Percentiles rank a stretch among this genome's conserved stretches.
phyloP scores from a whole-genome alignment of 1,139 yeast genomes.

The Pneumocystis murina region DNA sequence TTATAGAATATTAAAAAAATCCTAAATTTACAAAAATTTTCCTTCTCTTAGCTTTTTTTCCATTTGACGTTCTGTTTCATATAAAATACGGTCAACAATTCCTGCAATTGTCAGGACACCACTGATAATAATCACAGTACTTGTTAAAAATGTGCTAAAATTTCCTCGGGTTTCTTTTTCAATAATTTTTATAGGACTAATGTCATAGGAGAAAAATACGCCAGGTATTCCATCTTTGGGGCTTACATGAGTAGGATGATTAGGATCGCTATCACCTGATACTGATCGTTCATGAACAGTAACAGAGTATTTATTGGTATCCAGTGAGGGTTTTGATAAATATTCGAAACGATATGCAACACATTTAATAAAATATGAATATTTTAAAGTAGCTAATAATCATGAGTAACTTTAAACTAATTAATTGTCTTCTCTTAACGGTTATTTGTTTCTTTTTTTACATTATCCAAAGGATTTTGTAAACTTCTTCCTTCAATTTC shows the following conservation, averaged over 20 bases:
- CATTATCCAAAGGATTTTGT: slow-evolving; percentile 64
- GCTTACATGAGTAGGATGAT: slow-evolving; percentile 78
- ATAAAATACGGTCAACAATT: neutral
- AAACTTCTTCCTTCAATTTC: slow-evolving; percentile 28
- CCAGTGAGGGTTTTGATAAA: slow-evolving; percentile 35
- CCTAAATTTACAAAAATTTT: neutral
- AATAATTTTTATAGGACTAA: slow-evolving; percentile 82
- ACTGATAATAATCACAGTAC: neutral
- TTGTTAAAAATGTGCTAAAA: neutral
- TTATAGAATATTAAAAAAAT: neutral
- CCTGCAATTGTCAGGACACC: neutral
- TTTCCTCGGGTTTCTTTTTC: slow-evolving; percentile 57
- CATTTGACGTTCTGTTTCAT: neutral
- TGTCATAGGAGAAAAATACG: slow-evolving; percentile 71
- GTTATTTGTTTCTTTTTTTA: slow-evolving; percentile 28
- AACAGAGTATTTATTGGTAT: slow-evolving; percentile 85
- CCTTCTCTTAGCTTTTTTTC: neutral
- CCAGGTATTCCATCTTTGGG: slow-evolving; percentile 86
- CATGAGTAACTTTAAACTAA: neutral
- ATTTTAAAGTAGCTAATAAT: slow-evolving; percentile 35
- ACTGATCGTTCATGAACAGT: slow-evolving; percentile 79
- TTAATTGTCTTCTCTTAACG: slow-evolving; percentile 22
- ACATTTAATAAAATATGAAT: slow-evolving; percentile 69
- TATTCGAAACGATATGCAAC: slow-evolving; percentile 79
- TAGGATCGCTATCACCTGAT: slow-evolving; percentile 74